A percentile compares a stretch with the other conserved stretches of the same genome.
These are phyloP conservation scores for Geotrichum cucujoidarum DNA, from an alignment of 1,139 yeast genomes.

Conservation along the genomic window DNA sequence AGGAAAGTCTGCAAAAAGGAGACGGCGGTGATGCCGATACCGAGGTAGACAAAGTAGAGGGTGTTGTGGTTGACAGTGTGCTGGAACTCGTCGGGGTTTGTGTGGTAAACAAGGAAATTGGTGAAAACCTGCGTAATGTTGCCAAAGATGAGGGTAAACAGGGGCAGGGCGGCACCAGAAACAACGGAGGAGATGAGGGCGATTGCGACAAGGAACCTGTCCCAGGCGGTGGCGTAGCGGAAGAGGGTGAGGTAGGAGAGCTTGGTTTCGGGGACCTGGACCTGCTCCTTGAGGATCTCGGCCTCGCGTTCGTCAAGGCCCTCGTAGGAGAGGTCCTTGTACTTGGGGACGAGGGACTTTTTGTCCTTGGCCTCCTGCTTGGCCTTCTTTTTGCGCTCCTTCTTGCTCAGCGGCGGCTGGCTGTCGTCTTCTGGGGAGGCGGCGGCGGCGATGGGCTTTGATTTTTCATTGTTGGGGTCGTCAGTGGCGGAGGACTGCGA, in stretches of 20 bases:
- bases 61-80: constrained; percentile 34
- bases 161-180: constrained; percentile 40
- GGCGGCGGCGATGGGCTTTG: no score
- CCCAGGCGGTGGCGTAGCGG: constrained; percentile 36
- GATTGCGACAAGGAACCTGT: constrained; percentile 27
- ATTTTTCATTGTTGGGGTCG: no score
- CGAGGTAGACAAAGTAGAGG: constrained; percentile 39
- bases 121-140: constrained; percentile 38
- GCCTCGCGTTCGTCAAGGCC: constrained; percentile 35
- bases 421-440: no score
- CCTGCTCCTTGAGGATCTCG: constrained; percentile 34
- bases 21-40: constrained; percentile 37
- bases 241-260: constrained; percentile 35
- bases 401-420: not conserved
- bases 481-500: no score
- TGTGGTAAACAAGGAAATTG: constrained; percentile 31
- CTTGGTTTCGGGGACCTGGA: constrained; percentile 26
- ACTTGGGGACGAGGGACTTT: constrained; percentile 4
- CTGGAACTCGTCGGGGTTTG: constrained; percentile 34
- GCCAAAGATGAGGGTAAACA: constrained; percentile 41
- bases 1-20: constrained; percentile 35
- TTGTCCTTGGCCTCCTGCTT: constrained; percentile 3
- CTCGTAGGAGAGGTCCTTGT: constrained; percentile 13
- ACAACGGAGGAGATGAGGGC: constrained; percentile 35
- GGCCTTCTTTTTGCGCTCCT: not conserved